Evolutionary conservation across 305 asterid species (phyloP).

Genomic region (Andrographis paniculata): DNA sequence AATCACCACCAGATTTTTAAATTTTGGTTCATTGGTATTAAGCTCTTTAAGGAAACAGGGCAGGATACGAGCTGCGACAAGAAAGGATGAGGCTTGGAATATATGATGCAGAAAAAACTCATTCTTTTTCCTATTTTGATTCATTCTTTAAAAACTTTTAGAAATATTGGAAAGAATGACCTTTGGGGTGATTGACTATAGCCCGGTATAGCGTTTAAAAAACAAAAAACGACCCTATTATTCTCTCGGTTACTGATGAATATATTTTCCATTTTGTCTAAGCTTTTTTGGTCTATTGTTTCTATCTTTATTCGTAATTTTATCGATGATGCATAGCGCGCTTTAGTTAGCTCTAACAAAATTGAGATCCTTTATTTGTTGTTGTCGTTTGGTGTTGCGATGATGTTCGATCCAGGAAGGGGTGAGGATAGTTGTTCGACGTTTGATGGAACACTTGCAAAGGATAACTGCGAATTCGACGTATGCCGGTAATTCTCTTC

Average conservation of each 20-base stretch:
- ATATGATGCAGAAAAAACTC: conserved; percentile 19
- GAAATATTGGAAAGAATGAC: conserved; percentile 31
- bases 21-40: conserved; percentile 26
- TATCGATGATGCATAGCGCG: no score
- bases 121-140: conserved; percentile 27
- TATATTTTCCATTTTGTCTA: conserved; percentile 17
- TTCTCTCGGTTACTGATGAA: conserved; percentile 17
- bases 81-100: conserved; percentile 22
- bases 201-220: conserved; percentile 24
- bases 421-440: conserved; percentile 19
- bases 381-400: conserved; percentile 20
- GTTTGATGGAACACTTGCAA: conserved; percentile 24
- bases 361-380: no score
- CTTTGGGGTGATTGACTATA: conserved; percentile 24
- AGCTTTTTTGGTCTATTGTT: no score
- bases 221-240: conserved; percentile 16
- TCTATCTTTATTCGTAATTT: no score
- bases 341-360: no score
- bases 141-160: conserved; percentile 29
- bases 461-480: conserved; percentile 15
- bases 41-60: conserved; percentile 26
- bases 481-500: conserved; percentile 14
- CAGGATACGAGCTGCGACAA: conserved; percentile 21
- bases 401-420: conserved; percentile 23
- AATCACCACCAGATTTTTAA: conserved; percentile 20